Evolutionary conservation across 345 rosid species (phyloP).

Genomic region (Salix udensis): DNA sequence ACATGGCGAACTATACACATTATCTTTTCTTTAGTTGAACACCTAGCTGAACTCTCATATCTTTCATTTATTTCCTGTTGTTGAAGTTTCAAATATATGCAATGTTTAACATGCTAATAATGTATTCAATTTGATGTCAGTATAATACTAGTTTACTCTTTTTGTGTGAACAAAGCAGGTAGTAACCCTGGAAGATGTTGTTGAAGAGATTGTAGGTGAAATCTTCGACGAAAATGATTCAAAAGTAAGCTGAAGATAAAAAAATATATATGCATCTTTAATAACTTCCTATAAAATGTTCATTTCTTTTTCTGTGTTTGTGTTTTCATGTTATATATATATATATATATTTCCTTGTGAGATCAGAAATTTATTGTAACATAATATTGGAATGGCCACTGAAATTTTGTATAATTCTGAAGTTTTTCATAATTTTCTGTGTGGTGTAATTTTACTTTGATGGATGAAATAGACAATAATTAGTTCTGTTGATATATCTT

Average conservation of each 20-base stretch:
- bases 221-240: constrained; percentile 98
- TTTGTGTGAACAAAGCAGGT: constrained; percentile 48
- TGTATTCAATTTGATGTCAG: background rate
- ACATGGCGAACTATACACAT: background rate
- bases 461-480: background rate
- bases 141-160: constrained; percentile 2
- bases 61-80: constrained; percentile 1
- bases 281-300: background rate
- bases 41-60: background rate
- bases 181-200: constrained; percentile 93
- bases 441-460: background rate
- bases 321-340: background rate
- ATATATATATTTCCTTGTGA: background rate
- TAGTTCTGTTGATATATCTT: background rate
- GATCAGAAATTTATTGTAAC: background rate
- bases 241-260: constrained; percentile 45
- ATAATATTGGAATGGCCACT: background rate
- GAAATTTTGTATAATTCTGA: background rate
- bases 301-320: background rate
- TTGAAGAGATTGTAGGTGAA: constrained; percentile 98
- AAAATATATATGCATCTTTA: background rate
- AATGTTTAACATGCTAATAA: background rate
- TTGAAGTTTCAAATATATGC: background rate
- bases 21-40: background rate
- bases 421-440: background rate